Evolutionary conservation across 2,329 filamentous ascomycete species (phyloP).

Genomic region (Pyrenophora graminea): DNA sequence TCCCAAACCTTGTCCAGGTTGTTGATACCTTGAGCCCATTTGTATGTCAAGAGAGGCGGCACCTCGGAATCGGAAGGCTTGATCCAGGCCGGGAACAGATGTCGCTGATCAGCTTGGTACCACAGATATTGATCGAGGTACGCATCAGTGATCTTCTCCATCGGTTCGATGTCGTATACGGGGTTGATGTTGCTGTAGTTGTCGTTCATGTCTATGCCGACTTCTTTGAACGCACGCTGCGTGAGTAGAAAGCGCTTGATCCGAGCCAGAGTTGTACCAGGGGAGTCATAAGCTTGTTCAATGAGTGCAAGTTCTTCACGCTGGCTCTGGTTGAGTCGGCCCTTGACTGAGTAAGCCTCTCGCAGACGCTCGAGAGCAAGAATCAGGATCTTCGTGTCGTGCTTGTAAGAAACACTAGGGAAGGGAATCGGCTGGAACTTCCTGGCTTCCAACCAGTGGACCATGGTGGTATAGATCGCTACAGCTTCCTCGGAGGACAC

Average conservation of each 20-base stretch:
- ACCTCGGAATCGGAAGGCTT: slow-evolving; percentile 99
- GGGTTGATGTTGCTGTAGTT: slow-evolving; percentile 99
- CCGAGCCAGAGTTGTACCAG: slow-evolving; percentile 89
- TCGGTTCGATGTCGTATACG: slow-evolving; percentile 97
- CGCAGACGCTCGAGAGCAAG: slow-evolving; percentile 88
- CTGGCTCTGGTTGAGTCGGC: slow-evolving; percentile 93
- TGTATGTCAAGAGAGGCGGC: slow-evolving; percentile 90
- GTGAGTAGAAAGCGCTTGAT: slow-evolving; percentile 98
- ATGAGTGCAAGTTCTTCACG: slow-evolving; percentile 95
- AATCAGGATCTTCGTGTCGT: slow-evolving; percentile 98
- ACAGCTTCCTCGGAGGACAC: slow-evolving; percentile 98
- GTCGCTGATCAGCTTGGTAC: slow-evolving; percentile 97
- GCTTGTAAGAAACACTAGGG: slow-evolving; percentile 98
- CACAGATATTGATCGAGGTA: slow-evolving; percentile 98
- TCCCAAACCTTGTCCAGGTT: slow-evolving; percentile 96
- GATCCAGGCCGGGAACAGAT: slow-evolving; percentile 98
- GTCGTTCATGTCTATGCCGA: slow-evolving; percentile 99
- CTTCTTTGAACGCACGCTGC: slow-evolving; percentile 97
- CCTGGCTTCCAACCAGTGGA: slow-evolving; percentile 97
- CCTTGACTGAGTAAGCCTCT: slow-evolving; percentile 97
- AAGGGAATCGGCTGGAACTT: slow-evolving; percentile 99
- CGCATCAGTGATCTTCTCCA: slow-evolving; percentile 98
- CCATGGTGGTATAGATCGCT: slow-evolving; percentile 97
- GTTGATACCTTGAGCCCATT: slow-evolving; percentile 99
- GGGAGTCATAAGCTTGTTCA: slow-evolving; percentile 97